A percentile compares a stretch with the other conserved stretches of the same genome.
Evolutionary conservation across 495 filamentous ascomycete genomes (phyloP).

Genomic region (Hypomontagnella submonticulosa): DNA sequence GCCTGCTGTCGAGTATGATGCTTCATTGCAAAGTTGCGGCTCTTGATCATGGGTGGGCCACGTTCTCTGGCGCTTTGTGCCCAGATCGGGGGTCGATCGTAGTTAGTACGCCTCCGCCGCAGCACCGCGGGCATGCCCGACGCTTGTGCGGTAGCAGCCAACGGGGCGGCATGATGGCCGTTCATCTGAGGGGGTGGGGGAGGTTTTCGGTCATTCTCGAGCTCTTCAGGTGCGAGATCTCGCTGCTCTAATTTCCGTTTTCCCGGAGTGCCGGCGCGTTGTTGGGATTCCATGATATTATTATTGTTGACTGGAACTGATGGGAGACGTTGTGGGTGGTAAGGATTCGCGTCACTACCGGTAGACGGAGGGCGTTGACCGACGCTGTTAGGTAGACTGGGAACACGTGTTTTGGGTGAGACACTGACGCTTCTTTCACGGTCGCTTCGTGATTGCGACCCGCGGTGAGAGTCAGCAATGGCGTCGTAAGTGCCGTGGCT

Average conservation of each 20-base stretch:
- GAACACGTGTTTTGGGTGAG: slow-evolving; percentile 70
- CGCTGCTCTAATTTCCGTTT: slow-evolving; percentile 67
- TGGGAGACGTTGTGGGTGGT: slow-evolving; percentile 47
- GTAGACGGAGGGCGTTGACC: slow-evolving; percentile 54
- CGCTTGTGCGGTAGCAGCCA: slow-evolving; percentile 25
- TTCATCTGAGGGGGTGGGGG: slow-evolving; percentile 58
- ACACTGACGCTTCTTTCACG: slow-evolving; percentile 71
- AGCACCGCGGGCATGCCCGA: slow-evolving; percentile 47
- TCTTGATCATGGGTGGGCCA: slow-evolving; percentile 37
- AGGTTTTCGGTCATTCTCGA: slow-evolving; percentile 56
- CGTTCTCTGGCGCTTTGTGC: slow-evolving; percentile 48
- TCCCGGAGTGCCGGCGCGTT: slow-evolving; percentile 52
- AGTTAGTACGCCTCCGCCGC: slow-evolving; percentile 51
- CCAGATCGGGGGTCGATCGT: slow-evolving; percentile 58
- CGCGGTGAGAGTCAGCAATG: slow-evolving; percentile 47
- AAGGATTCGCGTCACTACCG: slow-evolving; percentile 54
- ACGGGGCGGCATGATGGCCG: slow-evolving; percentile 49
- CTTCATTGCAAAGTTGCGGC: slow-evolving; percentile 54
- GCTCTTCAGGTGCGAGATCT: slow-evolving; percentile 56
- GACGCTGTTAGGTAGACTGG: slow-evolving; percentile 60
- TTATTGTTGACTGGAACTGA: slow-evolving; percentile 46
- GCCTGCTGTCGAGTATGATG: slow-evolving; percentile 42
- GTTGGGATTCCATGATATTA: slow-evolving; percentile 44
- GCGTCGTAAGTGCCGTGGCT: slow-evolving; percentile 56
- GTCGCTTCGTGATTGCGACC: slow-evolving; percentile 59